Conservation (phyloP, 768 basidiomycete species). For the Trametes cingulata region DNA sequence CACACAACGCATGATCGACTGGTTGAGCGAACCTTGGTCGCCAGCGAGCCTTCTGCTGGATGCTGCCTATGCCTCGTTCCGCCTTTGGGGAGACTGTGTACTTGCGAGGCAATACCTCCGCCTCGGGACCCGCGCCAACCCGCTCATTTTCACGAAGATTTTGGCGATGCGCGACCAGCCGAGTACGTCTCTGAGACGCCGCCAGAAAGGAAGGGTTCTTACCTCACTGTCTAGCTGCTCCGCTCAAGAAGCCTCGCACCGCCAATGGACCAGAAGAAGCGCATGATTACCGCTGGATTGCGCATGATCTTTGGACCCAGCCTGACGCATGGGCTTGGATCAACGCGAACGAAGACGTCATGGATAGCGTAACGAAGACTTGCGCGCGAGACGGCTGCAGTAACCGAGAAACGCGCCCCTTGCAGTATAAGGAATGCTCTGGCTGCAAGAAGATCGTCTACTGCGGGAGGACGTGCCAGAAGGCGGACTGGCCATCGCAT, state of each 20-base stretch:
- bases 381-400: slow-evolving; percentile 36
- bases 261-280: slow-evolving; percentile 43
- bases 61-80: slow-evolving; percentile 45
- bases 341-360: slow-evolving; percentile 34
- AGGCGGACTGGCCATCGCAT: slow-evolving; percentile 31
- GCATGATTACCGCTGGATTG: slow-evolving; percentile 45
- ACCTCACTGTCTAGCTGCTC: background rate
- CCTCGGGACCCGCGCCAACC: slow-evolving; percentile 36
- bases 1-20: slow-evolving; percentile 9
- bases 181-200: slow-evolving; percentile 28
- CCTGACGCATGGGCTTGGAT: slow-evolving; percentile 45
- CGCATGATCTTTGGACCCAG: slow-evolving; percentile 45
- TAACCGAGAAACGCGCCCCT: slow-evolving; percentile 33
- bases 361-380: slow-evolving; percentile 31
- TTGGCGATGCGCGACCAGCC: slow-evolving; percentile 37
- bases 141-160: slow-evolving; percentile 40
- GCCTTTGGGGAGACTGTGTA: slow-evolving; percentile 39
- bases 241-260: slow-evolving; percentile 30
- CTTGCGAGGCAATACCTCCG: slow-evolving; percentile 42
- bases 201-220: background rate
- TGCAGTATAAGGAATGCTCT: slow-evolving; percentile 42
- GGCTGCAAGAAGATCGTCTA: slow-evolving; percentile 35
- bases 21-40: background rate
- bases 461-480: slow-evolving; percentile 32
- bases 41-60: slow-evolving; percentile 28